Conservation (phyloP, 257 asterid genomes). For the Plantago elongata region DNA sequence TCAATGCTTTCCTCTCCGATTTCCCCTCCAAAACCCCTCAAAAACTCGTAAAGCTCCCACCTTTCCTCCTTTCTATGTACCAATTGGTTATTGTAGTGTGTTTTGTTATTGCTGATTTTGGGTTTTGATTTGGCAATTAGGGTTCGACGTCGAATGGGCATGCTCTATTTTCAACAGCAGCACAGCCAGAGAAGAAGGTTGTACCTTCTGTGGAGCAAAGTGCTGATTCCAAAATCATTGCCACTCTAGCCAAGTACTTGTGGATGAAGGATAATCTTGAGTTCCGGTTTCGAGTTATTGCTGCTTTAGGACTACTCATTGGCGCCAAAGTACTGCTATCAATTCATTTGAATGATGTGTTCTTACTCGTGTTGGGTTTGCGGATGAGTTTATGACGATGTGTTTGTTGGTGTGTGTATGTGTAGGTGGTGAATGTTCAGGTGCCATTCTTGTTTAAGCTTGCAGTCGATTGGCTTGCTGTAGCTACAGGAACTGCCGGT, state of each 20-base stretch:
- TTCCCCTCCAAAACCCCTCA: conserved; percentile 48
- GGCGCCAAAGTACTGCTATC: conserved; percentile 63
- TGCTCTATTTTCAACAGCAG: conserved; percentile 60
- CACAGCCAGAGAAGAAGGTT: conserved; percentile 33
- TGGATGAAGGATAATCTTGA: conserved; percentile 93
- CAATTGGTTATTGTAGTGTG: not conserved
- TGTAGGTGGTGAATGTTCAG: conserved; percentile 92
- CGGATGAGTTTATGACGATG: not conserved
- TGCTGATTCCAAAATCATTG: conserved; percentile 50
- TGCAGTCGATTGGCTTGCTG: conserved; percentile 90
- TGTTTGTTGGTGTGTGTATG: conserved; percentile 17
- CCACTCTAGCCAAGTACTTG: conserved; percentile 62
- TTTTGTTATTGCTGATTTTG: conserved; percentile 9
- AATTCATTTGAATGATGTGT: not conserved
- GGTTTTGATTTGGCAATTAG: conserved; percentile 25
- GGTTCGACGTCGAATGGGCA: conserved; percentile 43
- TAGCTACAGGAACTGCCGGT: conserved; percentile 66
- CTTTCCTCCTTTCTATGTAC: not conserved
- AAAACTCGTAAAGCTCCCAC: conserved; percentile 33
- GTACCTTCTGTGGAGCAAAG: conserved; percentile 39
- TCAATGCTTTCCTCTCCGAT: conserved; percentile 68
- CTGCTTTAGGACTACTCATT: conserved; percentile 74
- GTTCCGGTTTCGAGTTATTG: conserved; percentile 69
- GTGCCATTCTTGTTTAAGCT: conserved; percentile 96
- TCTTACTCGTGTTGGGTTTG: conserved; percentile 7